These are phyloP conservation scores for Phytophthora pini DNA, from an alignment of 352 stramenopile species.

Conservation along the genomic window DNA sequence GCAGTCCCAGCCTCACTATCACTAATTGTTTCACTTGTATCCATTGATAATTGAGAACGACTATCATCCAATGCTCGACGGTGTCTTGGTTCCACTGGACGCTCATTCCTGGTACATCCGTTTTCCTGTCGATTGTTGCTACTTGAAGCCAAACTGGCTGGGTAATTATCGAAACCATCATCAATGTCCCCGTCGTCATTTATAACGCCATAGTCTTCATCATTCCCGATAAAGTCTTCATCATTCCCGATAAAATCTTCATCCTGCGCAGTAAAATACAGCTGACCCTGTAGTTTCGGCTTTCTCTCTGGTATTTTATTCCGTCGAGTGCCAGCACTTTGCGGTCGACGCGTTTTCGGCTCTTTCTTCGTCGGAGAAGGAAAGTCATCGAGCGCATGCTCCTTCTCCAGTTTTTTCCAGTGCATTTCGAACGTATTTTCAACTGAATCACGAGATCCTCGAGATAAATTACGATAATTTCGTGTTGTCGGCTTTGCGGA, in stretches of 20 bases:
- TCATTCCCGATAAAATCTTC: constrained; percentile 45
- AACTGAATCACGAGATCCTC: neutral
- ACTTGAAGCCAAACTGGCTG: constrained; percentile 12
- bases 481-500: constrained; percentile 36
- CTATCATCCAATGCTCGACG: constrained; percentile 39
- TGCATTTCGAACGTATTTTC: constrained; percentile 44
- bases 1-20: constrained; percentile 15
- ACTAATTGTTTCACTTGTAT: constrained; percentile 6
- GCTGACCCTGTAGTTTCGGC: constrained; percentile 21
- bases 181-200: constrained; percentile 50
- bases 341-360: constrained; percentile 36
- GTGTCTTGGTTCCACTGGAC: constrained; percentile 20
- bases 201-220: constrained; percentile 50
- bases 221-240: constrained; percentile 43
- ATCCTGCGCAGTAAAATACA: constrained; percentile 34
- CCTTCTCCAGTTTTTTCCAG: constrained; percentile 48
- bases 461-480: constrained; percentile 2
- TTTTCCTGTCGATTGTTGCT: constrained; percentile 20
- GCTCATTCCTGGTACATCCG: constrained; percentile 1
- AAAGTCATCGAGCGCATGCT: constrained; percentile 36
- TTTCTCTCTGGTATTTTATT: constrained; percentile 6
- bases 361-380: constrained; percentile 6
- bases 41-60: constrained; percentile 14
- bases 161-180: constrained; percentile 34
- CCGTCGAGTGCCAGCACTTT: constrained; percentile 42